phyloP scores from a whole-genome alignment of 805 yeast species.

The Candida sakaeoensis region DNA sequence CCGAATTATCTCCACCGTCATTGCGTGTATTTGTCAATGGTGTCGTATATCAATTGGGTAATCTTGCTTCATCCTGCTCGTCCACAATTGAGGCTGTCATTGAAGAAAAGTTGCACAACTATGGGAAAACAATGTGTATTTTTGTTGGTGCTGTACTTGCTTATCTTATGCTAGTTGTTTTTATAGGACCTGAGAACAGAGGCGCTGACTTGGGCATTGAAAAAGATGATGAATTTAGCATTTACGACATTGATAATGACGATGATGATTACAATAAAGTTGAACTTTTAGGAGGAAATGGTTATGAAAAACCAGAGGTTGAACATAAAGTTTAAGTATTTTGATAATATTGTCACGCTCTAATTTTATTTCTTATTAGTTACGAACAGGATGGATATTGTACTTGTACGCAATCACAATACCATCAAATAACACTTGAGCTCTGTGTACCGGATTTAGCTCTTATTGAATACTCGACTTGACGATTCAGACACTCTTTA shows the following conservation, averaged over 20 bases:
- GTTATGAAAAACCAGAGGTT: conserved; percentile 5
- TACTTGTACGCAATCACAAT: too few species aligned
- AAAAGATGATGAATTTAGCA: conserved; percentile 11
- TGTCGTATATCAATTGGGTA: conserved; percentile 66
- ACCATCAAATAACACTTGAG: too few species aligned
- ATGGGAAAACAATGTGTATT: conserved; percentile 68
- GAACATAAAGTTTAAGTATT: conserved; percentile 2
- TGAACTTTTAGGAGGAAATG: not conserved
- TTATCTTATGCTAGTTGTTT: conserved; percentile 44
- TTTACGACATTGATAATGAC: conserved; percentile 6
- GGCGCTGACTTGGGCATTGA: conserved; percentile 19
- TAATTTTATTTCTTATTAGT: too few species aligned
- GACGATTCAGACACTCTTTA: too few species aligned
- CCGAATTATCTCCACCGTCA: conserved; percentile 51
- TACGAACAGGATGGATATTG: too few species aligned
- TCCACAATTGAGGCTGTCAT: conserved; percentile 66
- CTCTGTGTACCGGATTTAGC: too few species aligned
- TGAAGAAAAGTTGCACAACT: conserved; percentile 50
- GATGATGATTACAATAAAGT: not conserved
- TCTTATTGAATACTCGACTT: too few species aligned
- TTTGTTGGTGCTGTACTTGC: conserved; percentile 63
- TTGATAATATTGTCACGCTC: too few species aligned
- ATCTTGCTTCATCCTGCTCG: conserved; percentile 67
- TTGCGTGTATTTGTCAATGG: conserved; percentile 63
- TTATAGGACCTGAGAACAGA: conserved; percentile 60